Evolutionary conservation across 2,329 filamentous ascomycete genomes (phyloP), one percentile per base, ranked within the genome.

Genomic region (Colletotrichum gigasporum): DNA sequence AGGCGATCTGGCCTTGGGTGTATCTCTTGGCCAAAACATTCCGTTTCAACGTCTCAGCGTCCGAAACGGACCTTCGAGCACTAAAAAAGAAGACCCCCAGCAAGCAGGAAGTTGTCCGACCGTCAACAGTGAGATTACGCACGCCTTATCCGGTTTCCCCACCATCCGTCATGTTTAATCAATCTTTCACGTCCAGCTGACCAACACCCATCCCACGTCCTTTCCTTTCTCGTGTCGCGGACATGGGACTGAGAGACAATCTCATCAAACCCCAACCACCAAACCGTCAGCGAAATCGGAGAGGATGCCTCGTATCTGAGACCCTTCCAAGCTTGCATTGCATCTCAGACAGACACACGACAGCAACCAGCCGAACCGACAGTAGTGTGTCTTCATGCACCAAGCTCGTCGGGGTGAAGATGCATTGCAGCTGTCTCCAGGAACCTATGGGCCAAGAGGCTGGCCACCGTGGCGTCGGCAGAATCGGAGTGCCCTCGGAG

Each of bases 301-400:
- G 37, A 39, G 8, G 30, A 22, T 44, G 53, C 41, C 20, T 26
- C n/a, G 41, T 47, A 61, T 61, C 41, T 59, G 34, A 64, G 61
- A 54, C 61, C 16, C 30, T n/a, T 26, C 12, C 47, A 50, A 41
- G 34, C 47, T 26, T 34, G 41, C 48, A 48, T 51, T 12, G 28
- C 56, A 61, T 61, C 41, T 53, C 20, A 53, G 54, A 63, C 60
- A 59, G 44, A 37, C 30, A 16, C 14, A 39, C 12, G 48, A 52
- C 30, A 52, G 41, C 16, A 8, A 52, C 32, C 20, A n/a, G 12
- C 22, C 24, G 37, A 30, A 42, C 39, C 16, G 24, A 32, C 35
- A 22, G 16, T 11, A 42, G 39, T 24, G 37, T 35, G 30, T 41
- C 39, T 53, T 11, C 39, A 37, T 52, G 30, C 54, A 24, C 8